Evolutionary conservation across 352 stramenopile genomes (phyloP), one percentile per base, ranked within the genome.

Genomic region (Phytophthora hibernalis): DNA sequence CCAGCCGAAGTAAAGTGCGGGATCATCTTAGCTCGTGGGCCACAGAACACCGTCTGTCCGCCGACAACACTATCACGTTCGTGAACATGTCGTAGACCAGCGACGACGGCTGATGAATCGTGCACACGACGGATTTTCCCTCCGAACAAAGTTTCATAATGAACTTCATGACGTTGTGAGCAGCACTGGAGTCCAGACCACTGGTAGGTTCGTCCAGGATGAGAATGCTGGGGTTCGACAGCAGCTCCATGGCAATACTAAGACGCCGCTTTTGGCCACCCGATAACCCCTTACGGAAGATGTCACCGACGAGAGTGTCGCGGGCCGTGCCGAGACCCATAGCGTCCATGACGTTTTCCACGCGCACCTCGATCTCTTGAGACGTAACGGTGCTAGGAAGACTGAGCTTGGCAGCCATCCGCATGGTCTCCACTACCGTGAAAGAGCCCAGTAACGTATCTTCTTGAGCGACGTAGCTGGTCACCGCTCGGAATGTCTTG

Each of bases 171-270:
- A 85, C 64, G 35, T 81, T 75, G 47, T 79, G 73, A 9, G 79
- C 74, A 0, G 79, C 76, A 16, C 68, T 72, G 35, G 79, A 89
- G 61, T 89, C 77, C 1, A 89, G 45, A 3, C 77, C 80, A 2
- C 68, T 87, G 20, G 84, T 92, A 9, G 87, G 84, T 58, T 96
- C 85, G 54, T 97, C 90, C 2, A 96, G 63, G 51, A 96, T 90
- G 10, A 97, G 50, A n/a, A 97, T 79, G 1, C 64, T 74, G 15
- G 91, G 89, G 54, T 85, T 77, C 4, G 71, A 82, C 15, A 97
- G 66, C 22, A 97, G 63, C 58, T 95, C 90, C 12, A 96, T 80
- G 4, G 75, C 91, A 49, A 97, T 90, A 15, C 68, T 83, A 3
- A 97, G 72, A 20, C 90, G 78, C 3, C 85, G 72, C 44, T 94